Conservation (phyloP, 2,329 filamentous ascomycete genomes). For the Clarireedia homoeocarpa region DNA sequence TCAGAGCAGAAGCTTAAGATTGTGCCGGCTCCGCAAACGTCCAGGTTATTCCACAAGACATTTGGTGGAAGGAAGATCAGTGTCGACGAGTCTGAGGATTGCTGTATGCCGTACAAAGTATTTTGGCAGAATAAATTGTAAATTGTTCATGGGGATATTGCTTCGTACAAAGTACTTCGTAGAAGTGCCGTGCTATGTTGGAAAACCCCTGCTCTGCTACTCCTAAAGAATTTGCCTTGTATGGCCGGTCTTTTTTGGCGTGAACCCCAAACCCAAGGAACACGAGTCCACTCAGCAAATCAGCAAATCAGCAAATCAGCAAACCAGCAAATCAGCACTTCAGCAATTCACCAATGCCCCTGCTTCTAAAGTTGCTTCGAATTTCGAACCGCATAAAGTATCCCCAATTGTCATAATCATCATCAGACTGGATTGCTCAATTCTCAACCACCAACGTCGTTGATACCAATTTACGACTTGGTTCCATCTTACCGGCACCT, state of each 20-base stretch:
- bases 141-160: too few relatives aligned
- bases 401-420: background rate
- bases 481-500: slow-evolving; percentile 3
- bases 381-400: background rate
- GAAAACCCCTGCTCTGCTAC: background rate
- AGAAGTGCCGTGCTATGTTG: background rate
- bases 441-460: slow-evolving; percentile 1
- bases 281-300: slow-evolving; percentile 7
- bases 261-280: slow-evolving; percentile 1
- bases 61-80: too few relatives aligned
- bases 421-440: background rate
- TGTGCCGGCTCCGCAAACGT: too few relatives aligned
- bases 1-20: too few relatives aligned
- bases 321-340: background rate
- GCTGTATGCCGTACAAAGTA: too few relatives aligned
- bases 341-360: background rate
- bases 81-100: too few relatives aligned
- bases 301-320: background rate
- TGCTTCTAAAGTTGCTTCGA: background rate
- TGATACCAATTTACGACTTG: slow-evolving; percentile 1
- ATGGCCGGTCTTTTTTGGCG: slow-evolving; percentile 2
- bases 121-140: too few relatives aligned
- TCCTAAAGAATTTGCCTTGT: background rate
- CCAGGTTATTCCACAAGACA: too few relatives aligned
- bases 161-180: too few relatives aligned